Evolutionary conservation across 2,329 filamentous ascomycete species (phyloP).

Genomic region (Catunica adiposa): DNA sequence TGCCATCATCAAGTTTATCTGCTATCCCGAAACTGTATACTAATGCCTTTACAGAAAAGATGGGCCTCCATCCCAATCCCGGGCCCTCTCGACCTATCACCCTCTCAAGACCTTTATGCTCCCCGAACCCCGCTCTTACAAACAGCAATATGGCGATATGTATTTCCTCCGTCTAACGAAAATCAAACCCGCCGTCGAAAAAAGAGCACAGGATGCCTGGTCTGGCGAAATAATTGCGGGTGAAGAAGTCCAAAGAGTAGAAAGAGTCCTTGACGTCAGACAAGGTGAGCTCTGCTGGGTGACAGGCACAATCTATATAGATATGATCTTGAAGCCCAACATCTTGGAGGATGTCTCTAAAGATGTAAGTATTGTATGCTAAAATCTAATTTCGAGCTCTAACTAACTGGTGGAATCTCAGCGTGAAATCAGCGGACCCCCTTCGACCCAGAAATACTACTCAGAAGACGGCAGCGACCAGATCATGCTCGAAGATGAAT

Average conservation of each 20-base stretch:
- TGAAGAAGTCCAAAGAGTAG: constrained; percentile 58
- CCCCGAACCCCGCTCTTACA: constrained; percentile 56
- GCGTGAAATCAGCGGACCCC: constrained; percentile 79
- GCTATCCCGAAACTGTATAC: constrained; percentile 15
- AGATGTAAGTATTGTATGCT: constrained; percentile 65
- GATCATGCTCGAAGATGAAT: constrained; percentile 89
- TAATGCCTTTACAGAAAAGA: not conserved
- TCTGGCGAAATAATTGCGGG: constrained; percentile 59
- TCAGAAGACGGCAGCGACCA: constrained; percentile 43
- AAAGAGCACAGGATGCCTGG: constrained; percentile 61
- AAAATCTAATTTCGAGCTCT: no score
- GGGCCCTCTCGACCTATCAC: constrained; percentile 36
- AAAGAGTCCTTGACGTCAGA: constrained; percentile 83
- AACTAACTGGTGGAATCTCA: no score
- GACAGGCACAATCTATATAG: constrained; percentile 87
- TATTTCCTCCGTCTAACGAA: constrained; percentile 84
- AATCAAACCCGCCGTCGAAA: constrained; percentile 69
- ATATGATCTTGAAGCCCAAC: constrained; percentile 90
- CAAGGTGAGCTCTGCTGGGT: constrained; percentile 96
- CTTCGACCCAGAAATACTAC: constrained; percentile 60
- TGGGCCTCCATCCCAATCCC: not conserved
- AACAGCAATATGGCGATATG: constrained; percentile 94
- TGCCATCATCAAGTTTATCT: not conserved
- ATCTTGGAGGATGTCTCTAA: constrained; percentile 90
- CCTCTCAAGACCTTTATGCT: constrained; percentile 61